These are phyloP conservation scores for Trichoderma gracile DNA, from an alignment of 2,329 filamentous ascomycete genomes.

Conservation along the genomic window DNA sequence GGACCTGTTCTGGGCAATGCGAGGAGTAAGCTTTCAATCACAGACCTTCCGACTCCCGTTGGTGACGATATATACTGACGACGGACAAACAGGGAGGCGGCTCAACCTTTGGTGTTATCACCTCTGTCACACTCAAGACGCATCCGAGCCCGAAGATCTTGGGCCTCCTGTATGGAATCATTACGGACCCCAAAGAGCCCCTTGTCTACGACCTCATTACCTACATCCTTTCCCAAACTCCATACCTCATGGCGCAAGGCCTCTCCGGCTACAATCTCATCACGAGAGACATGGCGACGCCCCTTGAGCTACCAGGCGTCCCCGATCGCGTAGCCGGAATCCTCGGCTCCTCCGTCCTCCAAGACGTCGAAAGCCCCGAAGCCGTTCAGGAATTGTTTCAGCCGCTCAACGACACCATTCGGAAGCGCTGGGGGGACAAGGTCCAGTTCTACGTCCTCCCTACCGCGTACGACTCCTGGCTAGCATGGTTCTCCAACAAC, in stretches of 20 bases:
- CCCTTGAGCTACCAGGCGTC: constrained; percentile 38
- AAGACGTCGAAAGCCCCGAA: constrained; percentile 38
- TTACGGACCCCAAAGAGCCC: constrained; percentile 36
- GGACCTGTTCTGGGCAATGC: constrained; percentile 65
- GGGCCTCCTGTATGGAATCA: constrained; percentile 30
- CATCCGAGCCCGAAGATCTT: constrained; percentile 46
- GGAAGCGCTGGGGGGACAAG: constrained; percentile 40
- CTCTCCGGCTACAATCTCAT: constrained; percentile 53
- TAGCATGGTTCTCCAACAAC: constrained; percentile 42
- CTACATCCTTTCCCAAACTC: constrained; percentile 49
- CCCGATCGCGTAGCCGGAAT: constrained; percentile 41
- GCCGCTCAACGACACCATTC: constrained; percentile 42
- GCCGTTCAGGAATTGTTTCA: constrained; percentile 36
- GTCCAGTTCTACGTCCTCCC: constrained; percentile 29
- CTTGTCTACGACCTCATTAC: constrained; percentile 50
- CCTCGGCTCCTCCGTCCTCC: constrained; percentile 38
- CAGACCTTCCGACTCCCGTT: too few relatives aligned
- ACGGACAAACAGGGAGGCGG: constrained; percentile 51
- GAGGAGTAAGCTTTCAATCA: constrained; percentile 47
- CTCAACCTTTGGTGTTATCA: constrained; percentile 61
- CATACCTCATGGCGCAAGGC: constrained; percentile 51
- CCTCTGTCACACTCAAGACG: constrained; percentile 57
- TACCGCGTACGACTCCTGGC: constrained; percentile 38
- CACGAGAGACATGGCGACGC: constrained; percentile 38
- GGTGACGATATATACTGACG: too few relatives aligned